These are phyloP conservation scores for Tolypocladium sp. DNA, from an alignment of 2,329 filamentous ascomycete genomes.

Conservation along the genomic window DNA sequence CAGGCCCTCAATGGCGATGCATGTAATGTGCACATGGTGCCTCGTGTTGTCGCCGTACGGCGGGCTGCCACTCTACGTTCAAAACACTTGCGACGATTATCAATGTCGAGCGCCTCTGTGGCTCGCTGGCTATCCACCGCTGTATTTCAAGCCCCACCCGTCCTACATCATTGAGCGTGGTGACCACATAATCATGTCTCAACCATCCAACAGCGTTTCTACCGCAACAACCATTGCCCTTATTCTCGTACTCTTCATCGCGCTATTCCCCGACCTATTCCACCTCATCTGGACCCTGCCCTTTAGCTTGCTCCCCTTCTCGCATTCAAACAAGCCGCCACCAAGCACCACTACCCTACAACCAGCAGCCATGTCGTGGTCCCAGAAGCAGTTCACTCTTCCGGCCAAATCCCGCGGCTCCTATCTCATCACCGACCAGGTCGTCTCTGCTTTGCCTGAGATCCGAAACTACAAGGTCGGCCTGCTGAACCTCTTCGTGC, in stretches of 20 bases:
- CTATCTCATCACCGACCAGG: slow-evolving; percentile 78
- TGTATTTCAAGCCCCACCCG: slow-evolving; percentile 16
- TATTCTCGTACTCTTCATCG: slow-evolving; percentile 36
- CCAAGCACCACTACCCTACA: slow-evolving; percentile 18
- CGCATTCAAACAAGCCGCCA: slow-evolving; percentile 8
- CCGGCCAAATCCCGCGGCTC: slow-evolving; percentile 70
- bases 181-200: slow-evolving; percentile 27
- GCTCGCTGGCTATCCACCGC: background rate
- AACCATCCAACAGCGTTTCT: slow-evolving; percentile 20
- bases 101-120: background rate
- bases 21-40: background rate
- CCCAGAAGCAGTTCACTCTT: slow-evolving; percentile 76
- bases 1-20: background rate
- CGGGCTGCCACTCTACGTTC: background rate
- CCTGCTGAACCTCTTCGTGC: slow-evolving; percentile 80
- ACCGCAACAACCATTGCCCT: slow-evolving; percentile 34
- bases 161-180: slow-evolving; percentile 13
- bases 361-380: slow-evolving; percentile 56
- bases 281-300: slow-evolving; percentile 43
- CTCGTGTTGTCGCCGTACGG: background rate
- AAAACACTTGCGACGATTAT: background rate
- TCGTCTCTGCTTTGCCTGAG: slow-evolving; percentile 66
- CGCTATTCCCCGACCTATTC: slow-evolving; percentile 44
- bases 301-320: slow-evolving; percentile 29
- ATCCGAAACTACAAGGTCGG: slow-evolving; percentile 77